A percentile compares a stretch with the other conserved stretches of the same genome.
phyloP scores from a whole-genome alignment of 2,329 filamentous ascomycete species.

The Diplodia seriata region DNA sequence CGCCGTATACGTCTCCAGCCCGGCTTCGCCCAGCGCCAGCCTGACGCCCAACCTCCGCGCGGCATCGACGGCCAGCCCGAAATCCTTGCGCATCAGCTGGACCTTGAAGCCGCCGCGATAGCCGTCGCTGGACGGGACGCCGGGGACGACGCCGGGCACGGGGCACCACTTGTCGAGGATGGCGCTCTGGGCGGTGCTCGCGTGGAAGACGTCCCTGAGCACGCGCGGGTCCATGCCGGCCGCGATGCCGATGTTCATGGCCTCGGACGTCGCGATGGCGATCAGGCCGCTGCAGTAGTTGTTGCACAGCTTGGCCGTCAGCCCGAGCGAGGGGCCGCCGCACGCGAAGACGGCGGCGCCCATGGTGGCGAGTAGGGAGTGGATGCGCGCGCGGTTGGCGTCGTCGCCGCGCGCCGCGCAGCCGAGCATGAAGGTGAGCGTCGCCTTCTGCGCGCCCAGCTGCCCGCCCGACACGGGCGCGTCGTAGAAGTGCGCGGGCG shows the following conservation, averaged over 20 bases:
- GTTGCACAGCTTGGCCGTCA: constrained; percentile 67
- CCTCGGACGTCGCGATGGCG: constrained; percentile 64
- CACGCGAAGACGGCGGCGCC: constrained; percentile 63
- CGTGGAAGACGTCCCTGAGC: constrained; percentile 59
- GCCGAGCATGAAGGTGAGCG: constrained; percentile 64
- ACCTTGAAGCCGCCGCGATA: constrained; percentile 65
- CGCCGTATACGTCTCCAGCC: constrained; percentile 59
- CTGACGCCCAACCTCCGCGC: constrained; percentile 60
- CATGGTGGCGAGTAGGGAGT: constrained; percentile 58
- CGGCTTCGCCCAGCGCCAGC: constrained; percentile 58
- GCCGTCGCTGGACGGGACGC: constrained; percentile 51
- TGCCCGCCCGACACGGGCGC: constrained; percentile 62
- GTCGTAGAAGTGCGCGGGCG: constrained; percentile 58
- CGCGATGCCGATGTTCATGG: constrained; percentile 66
- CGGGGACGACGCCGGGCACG: constrained; percentile 50
- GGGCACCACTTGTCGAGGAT: constrained; percentile 61
- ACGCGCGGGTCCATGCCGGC: constrained; percentile 63
- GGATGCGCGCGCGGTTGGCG: constrained; percentile 53
- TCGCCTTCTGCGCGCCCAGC: constrained; percentile 59
- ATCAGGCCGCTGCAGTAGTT: constrained; percentile 68
- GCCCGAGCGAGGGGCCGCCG: constrained; percentile 62
- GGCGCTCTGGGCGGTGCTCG: constrained; percentile 60
- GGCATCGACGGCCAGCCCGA: constrained; percentile 62
- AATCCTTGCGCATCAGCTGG: constrained; percentile 66
- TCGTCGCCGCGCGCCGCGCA: constrained; percentile 55